Conservation (phyloP, 225 moss, liverwort and hornwort species). For the Polytrichum commune region DNA sequence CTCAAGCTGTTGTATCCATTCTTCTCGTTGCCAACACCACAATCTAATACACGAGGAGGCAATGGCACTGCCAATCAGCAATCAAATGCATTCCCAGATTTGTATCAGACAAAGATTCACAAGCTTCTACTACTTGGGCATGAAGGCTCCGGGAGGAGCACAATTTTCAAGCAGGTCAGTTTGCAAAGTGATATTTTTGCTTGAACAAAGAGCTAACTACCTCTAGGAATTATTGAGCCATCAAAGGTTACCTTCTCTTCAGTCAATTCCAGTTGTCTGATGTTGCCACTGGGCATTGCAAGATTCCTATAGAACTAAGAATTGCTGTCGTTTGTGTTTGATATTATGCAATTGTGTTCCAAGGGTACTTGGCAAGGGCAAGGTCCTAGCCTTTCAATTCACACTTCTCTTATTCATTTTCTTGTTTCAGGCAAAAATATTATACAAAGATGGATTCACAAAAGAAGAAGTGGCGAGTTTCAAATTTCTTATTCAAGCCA, state of each 20-base stretch:
- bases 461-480: conserved; percentile 63
- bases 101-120: conserved; percentile 68
- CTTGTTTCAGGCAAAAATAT: conserved; percentile 67
- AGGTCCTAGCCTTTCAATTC: no score
- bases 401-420: not conserved
- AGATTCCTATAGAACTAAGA: no score
- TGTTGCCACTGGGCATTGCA: no score
- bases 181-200: not conserved
- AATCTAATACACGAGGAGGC: conserved; percentile 40
- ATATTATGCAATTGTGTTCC: no score
- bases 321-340: no score
- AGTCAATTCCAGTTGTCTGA: no score
- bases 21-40: conserved; percentile 91
- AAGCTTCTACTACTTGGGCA: conserved; percentile 92
- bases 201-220: no score
- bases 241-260: no score
- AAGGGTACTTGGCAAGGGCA: no score
- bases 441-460: conserved; percentile 86
- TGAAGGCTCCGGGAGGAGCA: conserved; percentile 95
- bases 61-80: conserved; percentile 38
- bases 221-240: no score
- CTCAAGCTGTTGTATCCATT: conserved; percentile 91
- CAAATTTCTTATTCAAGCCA: conserved; percentile 77
- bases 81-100: conserved; percentile 55
- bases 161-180: conserved; percentile 94